Conservation (phyloP, 1,284 basidiomycete genomes). For the Pholiota adiposa region DNA sequence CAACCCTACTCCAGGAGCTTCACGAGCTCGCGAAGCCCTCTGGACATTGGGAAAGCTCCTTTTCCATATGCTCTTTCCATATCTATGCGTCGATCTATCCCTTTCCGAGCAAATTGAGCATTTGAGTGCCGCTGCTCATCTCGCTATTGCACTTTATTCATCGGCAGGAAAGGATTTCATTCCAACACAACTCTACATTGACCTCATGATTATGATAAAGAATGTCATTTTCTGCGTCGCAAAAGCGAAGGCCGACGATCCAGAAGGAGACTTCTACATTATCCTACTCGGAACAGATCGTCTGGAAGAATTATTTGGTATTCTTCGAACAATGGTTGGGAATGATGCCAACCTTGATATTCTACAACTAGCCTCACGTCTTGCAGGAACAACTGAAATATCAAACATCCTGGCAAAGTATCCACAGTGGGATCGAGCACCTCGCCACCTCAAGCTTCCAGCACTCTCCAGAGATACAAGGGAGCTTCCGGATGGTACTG, state of each 20-base stretch:
- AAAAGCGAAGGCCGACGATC: conserved; percentile 36
- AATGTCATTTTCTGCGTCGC: conserved; percentile 41
- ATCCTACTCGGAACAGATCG: conserved; percentile 30
- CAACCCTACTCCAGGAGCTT: background rate
- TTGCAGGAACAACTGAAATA: conserved; percentile 29
- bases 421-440: conserved; percentile 37
- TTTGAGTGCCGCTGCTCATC: conserved; percentile 36
- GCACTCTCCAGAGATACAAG: too few species aligned
- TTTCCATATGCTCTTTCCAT: too few species aligned
- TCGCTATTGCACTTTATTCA: conserved; percentile 30
- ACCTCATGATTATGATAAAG: conserved; percentile 41
- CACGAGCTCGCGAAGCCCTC: too few species aligned
- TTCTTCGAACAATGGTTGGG: conserved; percentile 32
- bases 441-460: conserved; percentile 26
- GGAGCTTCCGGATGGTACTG: too few species aligned
- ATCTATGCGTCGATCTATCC: too few species aligned
- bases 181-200: conserved; percentile 31
- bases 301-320: conserved; percentile 35
- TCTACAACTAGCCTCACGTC: conserved; percentile 28
- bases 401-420: conserved; percentile 33
- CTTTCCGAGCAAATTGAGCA: conserved; percentile 37
- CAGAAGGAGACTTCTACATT: conserved; percentile 27
- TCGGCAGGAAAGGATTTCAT: conserved; percentile 23
- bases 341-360: conserved; percentile 34
- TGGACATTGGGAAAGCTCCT: too few species aligned